Evolutionary conservation across 208 protist genomes (phyloP), one percentile per base, ranked within the genome.

Genomic region (Trypanosomatidae sp.): DNA sequence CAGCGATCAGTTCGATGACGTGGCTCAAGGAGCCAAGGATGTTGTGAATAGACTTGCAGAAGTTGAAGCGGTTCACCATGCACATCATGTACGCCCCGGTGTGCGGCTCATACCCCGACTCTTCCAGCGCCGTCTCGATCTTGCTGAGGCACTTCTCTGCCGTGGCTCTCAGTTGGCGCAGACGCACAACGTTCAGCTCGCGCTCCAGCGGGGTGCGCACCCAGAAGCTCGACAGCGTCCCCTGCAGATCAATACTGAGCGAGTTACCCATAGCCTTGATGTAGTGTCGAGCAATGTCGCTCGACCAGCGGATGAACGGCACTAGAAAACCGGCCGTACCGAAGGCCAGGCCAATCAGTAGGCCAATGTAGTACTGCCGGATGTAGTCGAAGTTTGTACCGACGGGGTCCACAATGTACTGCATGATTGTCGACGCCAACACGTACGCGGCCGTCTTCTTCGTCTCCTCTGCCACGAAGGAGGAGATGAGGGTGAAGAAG

Each of bases 401-500:
- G n/a, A 49, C 69, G 19, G 76, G 84, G 66, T 91, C 72, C 39
- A 77, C 79, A 66, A 92, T 80, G 79, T 91, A 86, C 69, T 93
- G 81, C 90, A 97, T 94, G 56, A 94, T 82, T 65, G 86, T 91
- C n/a, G 89, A 83, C 22, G 87, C 80, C 33, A 97, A 66, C 73
- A 89, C 87, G 76, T 92, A 97, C n/a, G 90, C 92, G 43, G 82
- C 82, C n/a, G 88, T 97, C 76, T 95, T 97, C 77, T 95, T 95
- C 65, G 87, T 90, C 53, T 93, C 80, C 77, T 97, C 90, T 15
- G 90, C 90, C 30, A 97, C 82, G 56, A 97, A 94, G 33, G 92
- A 86, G 13, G 78, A 86, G 66, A 90, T 49, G 49, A 97, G 79
- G 17, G 88, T 94, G 77, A 93, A 82, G 56, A 97, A 12, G 71